Evolutionary conservation across 768 basidiomycete genomes (phyloP), one percentile per base, ranked within the genome.

Genomic region (Glaciozyma martinii): DNA sequence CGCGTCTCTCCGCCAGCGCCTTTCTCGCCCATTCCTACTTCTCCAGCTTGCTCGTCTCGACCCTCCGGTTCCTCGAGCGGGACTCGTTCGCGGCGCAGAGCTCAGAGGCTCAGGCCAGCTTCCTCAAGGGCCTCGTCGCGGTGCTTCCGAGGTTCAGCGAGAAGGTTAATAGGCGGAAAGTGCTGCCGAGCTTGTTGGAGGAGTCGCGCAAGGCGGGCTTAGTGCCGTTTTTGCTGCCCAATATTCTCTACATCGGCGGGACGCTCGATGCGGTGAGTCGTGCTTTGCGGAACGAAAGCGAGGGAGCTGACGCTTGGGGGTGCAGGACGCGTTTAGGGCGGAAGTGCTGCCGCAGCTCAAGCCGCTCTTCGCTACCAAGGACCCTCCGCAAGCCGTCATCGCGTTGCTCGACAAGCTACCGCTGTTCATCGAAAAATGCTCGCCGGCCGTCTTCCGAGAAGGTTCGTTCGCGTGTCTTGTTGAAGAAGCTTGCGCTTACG

Each of bases 351-450:
- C 91, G 1, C 87, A 85, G 71, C 80, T 98, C 43, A 91, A 88
- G 73, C 94, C 93, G 0, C 77, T 99, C 23, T 99, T 99, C 68
- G 80, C 79, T 0, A 79, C 97, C 73, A 91, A 88, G 75, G 95
- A 99, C 72, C 94, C 95, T 23, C 93, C 94, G 0, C 93, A 97
- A 77, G 95, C 93, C 69, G 94, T 97, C 89, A 76, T 98, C 58
- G 92, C 91, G 0, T 78, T 99, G 30, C 76, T 99, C 53, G 92
- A 97, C 71, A 94, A 94, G 72, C 80, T 99, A 12, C 79, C 82
- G 29, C 82, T 92, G 78, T 80, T 99, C 33, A 90, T 92, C 72
- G 83, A 81, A 64, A 99, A 99, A 78, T 93, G 91, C 3, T 85
- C 88, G 60, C 90, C 91, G 67, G 77, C 77, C 15, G 82, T 87